These are phyloP conservation scores for Flaveria ramosissima DNA, from an alignment of 129 eudicot genomes.

Conservation along the genomic window DNA sequence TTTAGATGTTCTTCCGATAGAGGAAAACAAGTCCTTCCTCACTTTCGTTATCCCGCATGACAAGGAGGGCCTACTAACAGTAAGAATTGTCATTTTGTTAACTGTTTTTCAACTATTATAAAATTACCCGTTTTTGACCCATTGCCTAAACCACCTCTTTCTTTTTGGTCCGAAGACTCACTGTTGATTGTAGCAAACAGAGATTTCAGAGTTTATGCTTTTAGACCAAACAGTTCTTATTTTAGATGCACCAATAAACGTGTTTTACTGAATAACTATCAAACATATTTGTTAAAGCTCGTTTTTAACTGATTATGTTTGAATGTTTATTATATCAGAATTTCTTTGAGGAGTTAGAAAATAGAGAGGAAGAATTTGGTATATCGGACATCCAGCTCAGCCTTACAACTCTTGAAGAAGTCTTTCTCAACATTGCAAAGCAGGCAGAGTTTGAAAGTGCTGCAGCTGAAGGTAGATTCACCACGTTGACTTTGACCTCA, in stretches of 20 bases:
- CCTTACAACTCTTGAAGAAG: slow-evolving; percentile 95
- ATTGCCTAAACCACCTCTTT: neutral
- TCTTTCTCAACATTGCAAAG: slow-evolving; percentile 85
- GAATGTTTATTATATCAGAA: slow-evolving; percentile 39
- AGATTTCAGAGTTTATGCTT: neutral
- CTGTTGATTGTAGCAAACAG: neutral
- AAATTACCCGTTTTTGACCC: neutral
- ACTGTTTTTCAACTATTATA: neutral
- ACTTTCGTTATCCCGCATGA: slow-evolving; percentile 87
- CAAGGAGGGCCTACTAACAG: slow-evolving; percentile 73
- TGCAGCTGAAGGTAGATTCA: slow-evolving; percentile 68
- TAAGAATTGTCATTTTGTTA: slow-evolving; percentile 33
- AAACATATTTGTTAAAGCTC: neutral
- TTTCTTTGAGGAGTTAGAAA: slow-evolving; percentile 78
- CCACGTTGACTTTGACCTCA: slow-evolving; percentile 60
- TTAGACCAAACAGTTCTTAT: neutral
- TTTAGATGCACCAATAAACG: slow-evolving; percentile 2
- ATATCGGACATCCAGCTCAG: slow-evolving; percentile 86
- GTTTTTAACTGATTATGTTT: neutral
- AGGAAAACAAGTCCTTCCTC: slow-evolving; percentile 81
- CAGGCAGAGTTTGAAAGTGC: slow-evolving; percentile 86
- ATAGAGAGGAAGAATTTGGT: slow-evolving; percentile 71
- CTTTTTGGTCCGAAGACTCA: neutral
- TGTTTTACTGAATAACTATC: neutral
- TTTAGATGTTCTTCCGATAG: slow-evolving; percentile 72